Evolutionary conservation across 2,329 filamentous ascomycete genomes (phyloP).

Genomic region (Scortechinia acanthostroma): DNA sequence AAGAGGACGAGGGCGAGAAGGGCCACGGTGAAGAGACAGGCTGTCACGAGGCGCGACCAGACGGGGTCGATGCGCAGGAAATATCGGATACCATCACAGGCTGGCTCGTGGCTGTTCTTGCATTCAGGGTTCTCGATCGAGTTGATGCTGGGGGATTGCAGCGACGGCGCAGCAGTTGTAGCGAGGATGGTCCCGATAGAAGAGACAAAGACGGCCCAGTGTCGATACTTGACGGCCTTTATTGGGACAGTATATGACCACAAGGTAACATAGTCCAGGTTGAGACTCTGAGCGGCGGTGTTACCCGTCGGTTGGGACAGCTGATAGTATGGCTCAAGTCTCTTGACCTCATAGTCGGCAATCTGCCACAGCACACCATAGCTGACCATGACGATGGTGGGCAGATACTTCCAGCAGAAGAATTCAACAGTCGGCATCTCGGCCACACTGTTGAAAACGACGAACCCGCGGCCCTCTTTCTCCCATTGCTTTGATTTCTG

Average conservation of each 20-base stretch:
- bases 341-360: constrained; percentile 37
- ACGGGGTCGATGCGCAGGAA: constrained; percentile 28
- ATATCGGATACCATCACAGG: constrained; percentile 13
- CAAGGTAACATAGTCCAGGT: constrained; percentile 37
- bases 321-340: constrained; percentile 38
- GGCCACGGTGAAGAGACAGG: constrained; percentile 26
- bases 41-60: constrained; percentile 33
- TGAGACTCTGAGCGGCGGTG: constrained; percentile 25
- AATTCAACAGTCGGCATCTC: constrained; percentile 16
- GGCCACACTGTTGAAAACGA: constrained; percentile 15
- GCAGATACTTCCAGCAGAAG: constrained; percentile 29
- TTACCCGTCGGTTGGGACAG: constrained; percentile 19
- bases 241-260: constrained; percentile 34
- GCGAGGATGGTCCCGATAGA: constrained; percentile 32
- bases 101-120: constrained; percentile 15
- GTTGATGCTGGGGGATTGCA: constrained; percentile 33
- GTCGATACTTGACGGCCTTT: constrained; percentile 30
- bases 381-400: constrained; percentile 32
- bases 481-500: constrained; percentile 20
- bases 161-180: constrained; percentile 30
- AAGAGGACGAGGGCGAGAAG: constrained; percentile 28
- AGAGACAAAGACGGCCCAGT: constrained; percentile 35
- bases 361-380: constrained; percentile 40
- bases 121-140: constrained; percentile 21
- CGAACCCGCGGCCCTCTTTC: constrained; percentile 19